phyloP scores from a whole-genome alignment of 2,329 filamentous ascomycete genomes.

The Colletotrichum echinochloae region DNA sequence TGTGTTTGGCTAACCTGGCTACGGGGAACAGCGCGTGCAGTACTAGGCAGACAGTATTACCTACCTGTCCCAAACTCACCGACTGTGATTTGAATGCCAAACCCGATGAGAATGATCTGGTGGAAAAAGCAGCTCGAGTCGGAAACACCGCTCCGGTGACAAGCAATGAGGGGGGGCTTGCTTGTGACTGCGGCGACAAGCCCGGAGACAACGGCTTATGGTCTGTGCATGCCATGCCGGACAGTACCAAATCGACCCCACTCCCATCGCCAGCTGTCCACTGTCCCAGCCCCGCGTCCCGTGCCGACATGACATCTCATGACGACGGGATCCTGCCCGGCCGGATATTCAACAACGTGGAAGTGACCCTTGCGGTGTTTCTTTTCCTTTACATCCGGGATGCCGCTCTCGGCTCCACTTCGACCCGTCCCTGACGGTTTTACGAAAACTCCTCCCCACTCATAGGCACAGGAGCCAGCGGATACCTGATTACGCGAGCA shows the following conservation, averaged over 20 bases:
- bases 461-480: constrained; percentile 1
- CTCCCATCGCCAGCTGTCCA: background rate
- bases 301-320: background rate
- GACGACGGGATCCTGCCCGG: background rate
- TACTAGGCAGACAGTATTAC: background rate
- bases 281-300: background rate
- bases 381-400: background rate
- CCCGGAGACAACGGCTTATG: background rate
- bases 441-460: constrained; percentile 5
- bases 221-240: constrained; percentile 24
- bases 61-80: background rate
- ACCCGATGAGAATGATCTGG: background rate
- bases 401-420: background rate
- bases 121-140: background rate
- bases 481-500: background rate
- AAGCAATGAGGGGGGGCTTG: constrained; percentile 10
- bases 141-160: background rate
- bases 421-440: background rate
- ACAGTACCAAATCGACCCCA: background rate
- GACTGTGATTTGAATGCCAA: background rate
- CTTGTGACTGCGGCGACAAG: constrained; percentile 1
- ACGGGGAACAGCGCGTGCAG: background rate
- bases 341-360: background rate
- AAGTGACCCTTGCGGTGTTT: background rate
- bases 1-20: background rate